A percentile compares a stretch with the other conserved stretches of the same genome.
Evolutionary conservation across 495 filamentous ascomycete species (phyloP).

Genomic region (Aspergillus funiculosus): DNA sequence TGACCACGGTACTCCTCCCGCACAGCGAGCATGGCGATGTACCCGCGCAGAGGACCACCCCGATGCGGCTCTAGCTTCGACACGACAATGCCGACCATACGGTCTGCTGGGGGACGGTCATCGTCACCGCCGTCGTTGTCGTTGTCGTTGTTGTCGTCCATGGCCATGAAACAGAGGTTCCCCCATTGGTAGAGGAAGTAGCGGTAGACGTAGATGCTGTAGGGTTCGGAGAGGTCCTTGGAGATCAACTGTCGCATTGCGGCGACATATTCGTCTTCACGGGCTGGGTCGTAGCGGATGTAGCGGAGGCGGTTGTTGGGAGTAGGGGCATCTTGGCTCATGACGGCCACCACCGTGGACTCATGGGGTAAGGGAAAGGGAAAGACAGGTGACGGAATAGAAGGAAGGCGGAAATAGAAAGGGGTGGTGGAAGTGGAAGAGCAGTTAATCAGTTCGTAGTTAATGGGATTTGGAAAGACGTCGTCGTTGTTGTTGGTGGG

Average conservation of each 20-base stretch:
- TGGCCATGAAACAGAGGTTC: constrained; percentile 86
- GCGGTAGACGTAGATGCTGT: constrained; percentile 98
- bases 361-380: constrained; percentile 2
- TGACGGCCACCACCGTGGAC: constrained; percentile 18
- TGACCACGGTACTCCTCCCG: constrained; percentile 68
- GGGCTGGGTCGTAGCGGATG: constrained; percentile 71
- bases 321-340: constrained; percentile 27
- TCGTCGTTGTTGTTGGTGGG: too few species aligned
- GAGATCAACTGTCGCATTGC: constrained; percentile 91
- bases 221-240: constrained; percentile 94
- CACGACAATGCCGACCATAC: constrained; percentile 83
- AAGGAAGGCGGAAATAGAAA: too few species aligned
- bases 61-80: constrained; percentile 90
- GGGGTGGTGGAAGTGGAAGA: too few species aligned
- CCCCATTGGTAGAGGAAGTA: constrained; percentile 99
- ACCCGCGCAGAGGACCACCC: constrained; percentile 76
- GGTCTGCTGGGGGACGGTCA: constrained; percentile 16
- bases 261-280: constrained; percentile 76
- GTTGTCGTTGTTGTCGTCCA: constrained; percentile 42
- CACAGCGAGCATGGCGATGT: constrained; percentile 98
- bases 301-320: constrained; percentile 53
- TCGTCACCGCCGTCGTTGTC: neutral
- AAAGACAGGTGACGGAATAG: too few species aligned
- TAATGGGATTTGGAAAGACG: too few species aligned
- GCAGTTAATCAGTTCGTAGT: too few species aligned